Conservation (phyloP, 1,284 basidiomycete genomes). For the Microbotryum violaceum region DNA sequence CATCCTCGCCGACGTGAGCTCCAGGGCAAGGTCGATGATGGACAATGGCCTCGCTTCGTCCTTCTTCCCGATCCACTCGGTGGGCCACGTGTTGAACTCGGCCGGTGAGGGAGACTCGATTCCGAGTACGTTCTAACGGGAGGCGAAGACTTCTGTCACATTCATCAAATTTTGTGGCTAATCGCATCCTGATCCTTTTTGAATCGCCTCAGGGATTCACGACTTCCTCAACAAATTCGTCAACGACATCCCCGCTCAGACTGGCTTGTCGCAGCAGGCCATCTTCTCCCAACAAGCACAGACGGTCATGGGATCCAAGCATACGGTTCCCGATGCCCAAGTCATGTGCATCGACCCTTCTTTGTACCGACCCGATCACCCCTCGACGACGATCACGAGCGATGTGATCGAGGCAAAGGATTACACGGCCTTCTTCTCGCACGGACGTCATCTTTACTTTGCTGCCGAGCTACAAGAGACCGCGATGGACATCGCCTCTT, state of each 20-base stretch:
- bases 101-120: too few relatives aligned
- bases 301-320: neutral
- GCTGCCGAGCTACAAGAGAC: constrained; percentile 21
- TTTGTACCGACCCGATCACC: constrained; percentile 24
- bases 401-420: constrained; percentile 28
- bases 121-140: too few relatives aligned
- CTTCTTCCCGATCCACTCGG: constrained; percentile 21
- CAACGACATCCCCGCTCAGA: constrained; percentile 18
- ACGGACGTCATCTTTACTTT: constrained; percentile 27
- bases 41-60: constrained; percentile 14
- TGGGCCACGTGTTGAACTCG: neutral
- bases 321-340: constrained; percentile 23
- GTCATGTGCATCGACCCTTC: constrained; percentile 31
- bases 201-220: constrained; percentile 9
- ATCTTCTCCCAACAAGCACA: constrained; percentile 12
- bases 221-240: constrained; percentile 26
- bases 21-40: constrained; percentile 16
- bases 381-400: constrained; percentile 15
- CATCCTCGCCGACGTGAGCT: neutral
- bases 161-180: too few relatives aligned
- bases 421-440: constrained; percentile 27
- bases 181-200: neutral
- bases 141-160: too few relatives aligned
- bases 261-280: constrained; percentile 26
- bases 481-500: constrained; percentile 21